Evolutionary conservation across 1,284 basidiomycete genomes (phyloP).

Genomic region (Trichosporon sp.): DNA sequence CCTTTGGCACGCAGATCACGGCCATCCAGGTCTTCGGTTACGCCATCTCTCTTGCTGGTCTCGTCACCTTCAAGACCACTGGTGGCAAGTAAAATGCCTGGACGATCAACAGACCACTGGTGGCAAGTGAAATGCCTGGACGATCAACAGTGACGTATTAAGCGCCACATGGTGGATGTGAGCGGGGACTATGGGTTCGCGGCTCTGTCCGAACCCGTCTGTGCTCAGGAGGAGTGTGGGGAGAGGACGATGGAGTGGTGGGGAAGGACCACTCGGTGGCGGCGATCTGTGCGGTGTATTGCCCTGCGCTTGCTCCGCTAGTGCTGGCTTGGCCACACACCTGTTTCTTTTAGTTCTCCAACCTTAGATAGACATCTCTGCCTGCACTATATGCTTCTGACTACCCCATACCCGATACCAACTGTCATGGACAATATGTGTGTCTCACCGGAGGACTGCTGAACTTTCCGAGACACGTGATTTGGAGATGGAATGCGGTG

Average conservation of each 20-base stretch:
- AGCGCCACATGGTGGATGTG: not conserved
- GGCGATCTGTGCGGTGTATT: slow-evolving; percentile 14
- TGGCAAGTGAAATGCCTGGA: slow-evolving; percentile 46
- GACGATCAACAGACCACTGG: slow-evolving; percentile 54
- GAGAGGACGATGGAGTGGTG: not conserved
- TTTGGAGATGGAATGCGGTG: not conserved
- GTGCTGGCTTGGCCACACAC: not conserved
- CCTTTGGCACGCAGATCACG: slow-evolving; percentile 78
- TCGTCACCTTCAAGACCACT: slow-evolving; percentile 55
- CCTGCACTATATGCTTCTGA: slow-evolving; percentile 7
- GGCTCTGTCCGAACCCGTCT: not conserved
- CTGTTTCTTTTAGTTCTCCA: not conserved
- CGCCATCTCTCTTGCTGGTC: slow-evolving; percentile 55
- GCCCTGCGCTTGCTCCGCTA: not conserved
- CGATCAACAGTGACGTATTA: not conserved
- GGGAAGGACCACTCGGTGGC: not conserved
- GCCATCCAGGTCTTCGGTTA: slow-evolving; percentile 81
- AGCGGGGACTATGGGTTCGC: not conserved
- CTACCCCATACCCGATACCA: not conserved
- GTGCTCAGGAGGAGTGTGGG: not conserved
- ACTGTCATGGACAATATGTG: slow-evolving; percentile 12
- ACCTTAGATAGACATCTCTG: slow-evolving; percentile 13
- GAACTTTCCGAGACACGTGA: slow-evolving; percentile 4
- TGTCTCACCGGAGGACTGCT: not conserved
- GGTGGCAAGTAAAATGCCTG: slow-evolving; percentile 50